Base-by-base conservation (phyloP, 768 basidiomycete genomes). In the Rhodotorula taiwanensis region DNA sequence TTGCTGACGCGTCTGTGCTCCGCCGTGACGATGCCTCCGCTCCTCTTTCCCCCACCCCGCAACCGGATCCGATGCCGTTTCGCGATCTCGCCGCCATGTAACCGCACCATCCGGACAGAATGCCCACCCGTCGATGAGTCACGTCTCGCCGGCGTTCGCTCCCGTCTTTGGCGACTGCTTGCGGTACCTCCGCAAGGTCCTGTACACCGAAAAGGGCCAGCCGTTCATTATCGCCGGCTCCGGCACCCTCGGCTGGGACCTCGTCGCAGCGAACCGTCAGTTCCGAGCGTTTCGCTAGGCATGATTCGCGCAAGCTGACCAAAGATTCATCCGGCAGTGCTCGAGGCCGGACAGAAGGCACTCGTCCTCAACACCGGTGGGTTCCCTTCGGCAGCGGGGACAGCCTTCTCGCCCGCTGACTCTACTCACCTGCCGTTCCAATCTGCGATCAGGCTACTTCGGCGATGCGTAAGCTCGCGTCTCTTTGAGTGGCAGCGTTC, bases 401-500 rank as follows among this genome's bases (percentile, higher is more conserved):
- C n/a, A n/a, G n/a, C n/a, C n/a, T n/a, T n/a, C n/a, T n/a, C n/a
- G n/a, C n/a, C n/a, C n/a, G n/a, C n/a, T n/a, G n/a, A n/a, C n/a
- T n/a, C n/a, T n/a, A n/a, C n/a, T n/a, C n/a, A n/a, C n/a, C n/a
- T n/a, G n/a, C n/a, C n/a, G n/a, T n/a, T n/a, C n/a, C n/a, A n/a
- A n/a, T n/a, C n/a, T n/a, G n/a, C n/a, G n/a, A n/a, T n/a, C 83
- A 27, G 94, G 94, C 10, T 97, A 97, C 80, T 98, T 98, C 75
- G 93, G 89, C 20, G 89, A 94, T 73, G 82, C 86, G 70, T 92
- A 94, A 71, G 80, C n/a, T n/a, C n/a, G n/a, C n/a, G n/a, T n/a
- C n/a, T n/a, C n/a, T n/a, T n/a, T n/a, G n/a, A n/a, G n/a, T n/a
- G n/a, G n/a, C n/a, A n/a, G n/a, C n/a, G n/a, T n/a, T n/a, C n/a